A percentile compares a stretch with the other conserved stretches of the same genome.
Conservation (phyloP, 2,329 filamentous ascomycete genomes). For the Tolypocladium amazonense region DNA sequence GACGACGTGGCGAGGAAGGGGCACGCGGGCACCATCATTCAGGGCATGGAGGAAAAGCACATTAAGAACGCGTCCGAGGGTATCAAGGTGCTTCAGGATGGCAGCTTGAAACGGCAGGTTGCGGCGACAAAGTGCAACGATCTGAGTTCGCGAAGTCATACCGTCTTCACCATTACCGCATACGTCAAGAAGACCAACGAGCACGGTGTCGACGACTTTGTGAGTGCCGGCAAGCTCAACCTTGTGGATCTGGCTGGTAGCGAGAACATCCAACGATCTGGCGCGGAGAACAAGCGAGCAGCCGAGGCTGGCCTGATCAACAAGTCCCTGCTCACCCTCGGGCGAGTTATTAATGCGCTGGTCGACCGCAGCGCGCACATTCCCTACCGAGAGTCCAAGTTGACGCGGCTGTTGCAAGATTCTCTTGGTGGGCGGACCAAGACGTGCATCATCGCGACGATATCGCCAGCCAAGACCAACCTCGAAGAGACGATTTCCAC, state of each 20-base stretch:
- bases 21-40: conserved; percentile 76
- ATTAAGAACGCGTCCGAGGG: conserved; percentile 78
- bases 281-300: conserved; percentile 95
- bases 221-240: conserved; percentile 89
- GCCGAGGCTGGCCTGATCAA: conserved; percentile 95
- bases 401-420: conserved; percentile 90
- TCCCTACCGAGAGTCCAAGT: conserved; percentile 85
- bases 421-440: conserved; percentile 93
- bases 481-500: conserved; percentile 97
- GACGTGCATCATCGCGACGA: conserved; percentile 95
- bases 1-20: conserved; percentile 83
- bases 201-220: conserved; percentile 77
- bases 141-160: conserved; percentile 91
- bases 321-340: conserved; percentile 89
- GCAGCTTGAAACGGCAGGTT: conserved; percentile 92
- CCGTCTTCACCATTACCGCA: conserved; percentile 91
- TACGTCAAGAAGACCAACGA: conserved; percentile 75
- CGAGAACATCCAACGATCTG: conserved; percentile 94
- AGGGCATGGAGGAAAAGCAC: conserved; percentile 95
- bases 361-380: conserved; percentile 88
- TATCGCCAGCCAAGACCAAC: conserved; percentile 90
- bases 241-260: conserved; percentile 93
- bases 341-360: conserved; percentile 92
- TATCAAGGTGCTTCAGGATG: conserved; percentile 78
- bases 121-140: conserved; percentile 99